Conservation (phyloP, 768 basidiomycete genomes). For the Tricholoma terreum region DNA sequence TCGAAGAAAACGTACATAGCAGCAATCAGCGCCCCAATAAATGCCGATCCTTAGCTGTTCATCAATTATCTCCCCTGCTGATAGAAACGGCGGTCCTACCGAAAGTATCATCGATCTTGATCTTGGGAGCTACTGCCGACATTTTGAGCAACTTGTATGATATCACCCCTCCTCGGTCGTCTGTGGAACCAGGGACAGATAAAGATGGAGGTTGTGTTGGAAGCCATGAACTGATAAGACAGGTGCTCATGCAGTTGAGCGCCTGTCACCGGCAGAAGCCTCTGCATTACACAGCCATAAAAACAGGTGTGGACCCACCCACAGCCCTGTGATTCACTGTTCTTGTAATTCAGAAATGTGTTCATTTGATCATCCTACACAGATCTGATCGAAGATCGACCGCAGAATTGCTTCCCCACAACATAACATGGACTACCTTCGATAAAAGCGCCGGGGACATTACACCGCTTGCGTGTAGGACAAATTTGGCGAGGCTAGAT, state of each 20-base stretch:
- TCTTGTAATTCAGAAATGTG: too few relatives aligned
- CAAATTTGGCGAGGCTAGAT: too few relatives aligned
- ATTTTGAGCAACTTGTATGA: background rate
- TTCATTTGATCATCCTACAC: too few relatives aligned
- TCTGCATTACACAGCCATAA: background rate
- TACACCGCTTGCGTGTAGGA: too few relatives aligned
- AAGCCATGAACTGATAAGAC: background rate
- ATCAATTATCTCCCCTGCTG: slow-evolving; percentile 1
- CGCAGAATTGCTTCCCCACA: too few relatives aligned
- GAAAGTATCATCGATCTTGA: slow-evolving; percentile 20
- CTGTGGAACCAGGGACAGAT: background rate
- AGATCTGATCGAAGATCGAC: too few relatives aligned
- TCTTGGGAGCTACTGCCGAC: background rate
- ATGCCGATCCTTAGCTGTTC: slow-evolving; percentile 18
- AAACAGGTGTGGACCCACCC: background rate
- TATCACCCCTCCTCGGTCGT: background rate
- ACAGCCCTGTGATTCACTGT: background rate
- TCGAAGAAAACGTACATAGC: slow-evolving; percentile 23
- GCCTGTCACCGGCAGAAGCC: background rate
- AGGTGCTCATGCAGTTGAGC: background rate
- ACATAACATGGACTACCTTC: too few relatives aligned
- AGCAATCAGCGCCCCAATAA: slow-evolving; percentile 31
- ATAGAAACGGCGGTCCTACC: slow-evolving; percentile 8
- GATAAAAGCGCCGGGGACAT: too few relatives aligned
- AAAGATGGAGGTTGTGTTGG: background rate